Evolutionary conservation across 768 basidiomycete species (phyloP).

Genomic region (Mycena polygramma): DNA sequence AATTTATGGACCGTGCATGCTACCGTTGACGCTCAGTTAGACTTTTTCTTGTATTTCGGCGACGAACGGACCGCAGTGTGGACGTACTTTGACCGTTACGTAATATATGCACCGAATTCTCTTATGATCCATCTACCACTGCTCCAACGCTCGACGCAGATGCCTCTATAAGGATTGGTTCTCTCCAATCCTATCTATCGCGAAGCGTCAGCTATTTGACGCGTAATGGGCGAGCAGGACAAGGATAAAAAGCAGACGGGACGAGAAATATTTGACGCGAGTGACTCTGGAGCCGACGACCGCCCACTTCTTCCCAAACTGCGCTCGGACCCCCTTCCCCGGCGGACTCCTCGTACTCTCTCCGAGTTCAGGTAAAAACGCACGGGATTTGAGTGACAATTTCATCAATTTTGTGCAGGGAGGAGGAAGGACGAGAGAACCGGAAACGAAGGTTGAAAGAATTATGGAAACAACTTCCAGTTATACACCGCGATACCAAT

Average conservation of each 20-base stretch:
- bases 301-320: constrained; percentile 71
- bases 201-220: constrained; percentile 21
- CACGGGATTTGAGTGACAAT: not conserved
- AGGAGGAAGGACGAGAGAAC: constrained; percentile 71
- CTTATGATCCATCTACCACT: not conserved
- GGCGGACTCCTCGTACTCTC: constrained; percentile 63
- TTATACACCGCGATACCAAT: constrained; percentile 36
- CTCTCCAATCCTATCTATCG: constrained; percentile 21
- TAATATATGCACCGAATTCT: too few species aligned
- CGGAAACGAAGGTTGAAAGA: constrained; percentile 71
- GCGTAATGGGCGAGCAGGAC: constrained; percentile 33
- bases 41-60: too few species aligned
- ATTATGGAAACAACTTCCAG: constrained; percentile 73
- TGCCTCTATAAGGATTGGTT: constrained; percentile 30
- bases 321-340: constrained; percentile 64
- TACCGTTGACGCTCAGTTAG: too few species aligned
- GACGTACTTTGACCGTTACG: too few species aligned
- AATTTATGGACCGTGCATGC: too few species aligned
- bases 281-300: constrained; percentile 64
- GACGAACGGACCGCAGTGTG: too few species aligned
- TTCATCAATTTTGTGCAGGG: constrained; percentile 18
- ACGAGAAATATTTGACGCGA: constrained; percentile 67
- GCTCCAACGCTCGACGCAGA: constrained; percentile 20
- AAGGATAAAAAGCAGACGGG: constrained; percentile 49
- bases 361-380: constrained; percentile 63